phyloP scores from a whole-genome alignment of 75 land plant species.

The Pinus tabuliformis region DNA sequence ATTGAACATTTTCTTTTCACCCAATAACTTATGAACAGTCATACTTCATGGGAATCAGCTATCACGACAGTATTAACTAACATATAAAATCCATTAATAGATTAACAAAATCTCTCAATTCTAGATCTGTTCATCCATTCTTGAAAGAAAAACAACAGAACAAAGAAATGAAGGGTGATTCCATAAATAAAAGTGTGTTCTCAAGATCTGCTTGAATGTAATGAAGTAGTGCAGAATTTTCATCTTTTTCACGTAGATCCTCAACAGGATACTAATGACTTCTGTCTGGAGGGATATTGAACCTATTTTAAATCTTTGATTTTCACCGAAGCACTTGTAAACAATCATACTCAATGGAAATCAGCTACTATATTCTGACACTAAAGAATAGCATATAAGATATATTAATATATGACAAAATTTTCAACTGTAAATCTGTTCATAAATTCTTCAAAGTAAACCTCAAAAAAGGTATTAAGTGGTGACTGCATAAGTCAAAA shows the following conservation, averaged over 20 bases:
- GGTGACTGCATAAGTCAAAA: neutral
- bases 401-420: neutral
- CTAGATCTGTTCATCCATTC: neutral
- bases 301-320: neutral
- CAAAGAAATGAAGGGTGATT: neutral
- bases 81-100: neutral
- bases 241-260: conserved; percentile 67
- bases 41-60: neutral
- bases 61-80: neutral
- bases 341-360: neutral
- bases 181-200: neutral
- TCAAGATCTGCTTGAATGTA: conserved; percentile 71
- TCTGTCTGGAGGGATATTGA: conserved; percentile 14
- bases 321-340: neutral
- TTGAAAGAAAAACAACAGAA: neutral
- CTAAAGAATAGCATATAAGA: neutral
- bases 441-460: neutral
- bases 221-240: conserved; percentile 79
- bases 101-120: neutral
- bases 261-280: conserved; percentile 50
- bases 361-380: neutral
- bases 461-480: neutral
- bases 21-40: neutral
- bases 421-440: neutral
- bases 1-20: neutral